A percentile compares a stretch with the other conserved stretches of the same genome.
Conservation (phyloP, 805 yeast species). For the Sugiyamaella floridensis region DNA sequence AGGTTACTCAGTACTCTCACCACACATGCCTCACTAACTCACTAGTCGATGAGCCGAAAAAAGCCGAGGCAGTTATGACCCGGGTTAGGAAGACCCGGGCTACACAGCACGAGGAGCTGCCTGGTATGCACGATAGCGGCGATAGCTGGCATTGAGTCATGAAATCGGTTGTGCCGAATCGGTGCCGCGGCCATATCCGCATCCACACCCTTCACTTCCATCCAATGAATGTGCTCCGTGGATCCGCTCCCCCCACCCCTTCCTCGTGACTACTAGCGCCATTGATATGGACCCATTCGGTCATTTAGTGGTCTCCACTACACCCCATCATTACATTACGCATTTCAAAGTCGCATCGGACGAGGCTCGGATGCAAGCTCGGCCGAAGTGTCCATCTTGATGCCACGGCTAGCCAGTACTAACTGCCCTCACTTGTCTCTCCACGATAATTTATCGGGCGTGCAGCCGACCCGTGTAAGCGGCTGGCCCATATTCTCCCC, state of each 20-base stretch:
- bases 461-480: not conserved
- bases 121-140: not conserved
- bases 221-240: not conserved
- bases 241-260: not conserved
- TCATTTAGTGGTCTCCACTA: too few species aligned
- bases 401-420: too few species aligned
- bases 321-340: too few species aligned
- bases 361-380: not conserved
- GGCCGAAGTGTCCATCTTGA: not conserved
- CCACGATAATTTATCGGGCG: constrained; percentile 3
- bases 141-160: not conserved
- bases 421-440: not conserved
- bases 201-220: not conserved
- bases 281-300: too few species aligned
- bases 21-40: not conserved
- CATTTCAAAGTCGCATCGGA: too few species aligned
- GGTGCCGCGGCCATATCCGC: not conserved
- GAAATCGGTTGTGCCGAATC: not conserved
- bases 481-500: not conserved
- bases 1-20: too few species aligned
- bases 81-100: not conserved
- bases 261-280: too few species aligned
- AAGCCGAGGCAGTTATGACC: not conserved
- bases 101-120: too few species aligned
- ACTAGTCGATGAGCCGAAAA: not conserved